phyloP scores from a whole-genome alignment of 2,329 filamentous ascomycete species.

The Trichoderma asperellum region DNA sequence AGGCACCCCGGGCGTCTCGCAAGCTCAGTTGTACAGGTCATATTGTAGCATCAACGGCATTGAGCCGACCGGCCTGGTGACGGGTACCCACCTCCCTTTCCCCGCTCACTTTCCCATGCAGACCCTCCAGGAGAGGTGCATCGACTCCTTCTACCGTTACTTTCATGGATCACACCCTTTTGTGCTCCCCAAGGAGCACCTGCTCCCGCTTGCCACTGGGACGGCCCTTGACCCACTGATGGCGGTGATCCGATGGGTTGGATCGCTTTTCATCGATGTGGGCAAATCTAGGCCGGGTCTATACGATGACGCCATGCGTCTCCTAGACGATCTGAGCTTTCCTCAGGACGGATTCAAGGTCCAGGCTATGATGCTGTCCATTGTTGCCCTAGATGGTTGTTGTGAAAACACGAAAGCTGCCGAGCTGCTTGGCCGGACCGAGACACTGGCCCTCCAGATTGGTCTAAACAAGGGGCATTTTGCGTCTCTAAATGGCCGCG shows the following conservation, averaged over 20 bases:
- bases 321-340: slow-evolving; percentile 52
- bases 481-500: slow-evolving; percentile 64
- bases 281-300: slow-evolving; percentile 53
- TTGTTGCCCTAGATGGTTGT: slow-evolving; percentile 77
- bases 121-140: slow-evolving; percentile 55
- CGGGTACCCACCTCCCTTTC: slow-evolving; percentile 26
- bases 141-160: slow-evolving; percentile 62
- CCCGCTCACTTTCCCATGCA: slow-evolving; percentile 34
- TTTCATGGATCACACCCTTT: slow-evolving; percentile 64
- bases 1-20: slow-evolving; percentile 29
- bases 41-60: slow-evolving; percentile 37
- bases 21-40: slow-evolving; percentile 49
- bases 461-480: slow-evolving; percentile 74
- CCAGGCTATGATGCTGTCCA: slow-evolving; percentile 76
- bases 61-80: slow-evolving; percentile 32
- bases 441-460: slow-evolving; percentile 73
- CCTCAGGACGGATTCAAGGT: slow-evolving; percentile 66
- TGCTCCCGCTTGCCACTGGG: slow-evolving; percentile 55
- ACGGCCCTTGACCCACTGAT: slow-evolving; percentile 53
- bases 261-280: slow-evolving; percentile 58
- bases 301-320: slow-evolving; percentile 61
- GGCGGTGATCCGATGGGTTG: slow-evolving; percentile 60
- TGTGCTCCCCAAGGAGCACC: slow-evolving; percentile 56
- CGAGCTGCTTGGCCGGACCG: slow-evolving; percentile 67
- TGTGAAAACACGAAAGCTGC: slow-evolving; percentile 71